phyloP scores from a whole-genome alignment of 2,329 filamentous ascomycete genomes.

The Zymoseptoria crescenta region DNA sequence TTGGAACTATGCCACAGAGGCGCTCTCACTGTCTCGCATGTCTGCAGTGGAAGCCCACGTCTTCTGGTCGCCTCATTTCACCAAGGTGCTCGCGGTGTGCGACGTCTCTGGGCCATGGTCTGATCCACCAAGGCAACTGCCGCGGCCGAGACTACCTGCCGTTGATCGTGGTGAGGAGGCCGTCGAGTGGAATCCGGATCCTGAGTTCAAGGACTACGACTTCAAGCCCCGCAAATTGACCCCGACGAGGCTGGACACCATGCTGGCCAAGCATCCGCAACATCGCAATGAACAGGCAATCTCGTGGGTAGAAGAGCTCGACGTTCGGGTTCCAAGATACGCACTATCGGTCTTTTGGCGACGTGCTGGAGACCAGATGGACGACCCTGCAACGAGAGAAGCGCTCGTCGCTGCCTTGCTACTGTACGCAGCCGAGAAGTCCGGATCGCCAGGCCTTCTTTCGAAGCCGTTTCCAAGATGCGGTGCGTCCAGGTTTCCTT shows the following conservation, averaged over 20 bases:
- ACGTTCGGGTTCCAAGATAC: background rate
- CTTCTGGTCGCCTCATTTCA: constrained; percentile 24
- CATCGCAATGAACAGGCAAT: background rate
- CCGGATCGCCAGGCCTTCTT: constrained; percentile 18
- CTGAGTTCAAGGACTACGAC: background rate
- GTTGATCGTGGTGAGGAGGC: constrained; percentile 5
- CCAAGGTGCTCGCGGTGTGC: constrained; percentile 3
- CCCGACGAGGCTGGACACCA: constrained; percentile 8
- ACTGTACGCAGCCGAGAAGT: constrained; percentile 25
- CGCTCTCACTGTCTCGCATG: constrained; percentile 25
- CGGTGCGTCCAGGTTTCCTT: constrained; percentile 26
- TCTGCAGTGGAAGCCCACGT: constrained; percentile 23
- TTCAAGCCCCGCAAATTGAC: constrained; percentile 13
- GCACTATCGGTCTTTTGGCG: constrained; percentile 3
- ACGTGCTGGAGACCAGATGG: background rate
- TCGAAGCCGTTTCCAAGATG: constrained; percentile 22
- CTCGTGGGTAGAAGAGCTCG: background rate
- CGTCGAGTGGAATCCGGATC: constrained; percentile 20
- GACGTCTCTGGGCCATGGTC: constrained; percentile 7
- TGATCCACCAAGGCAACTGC: background rate
- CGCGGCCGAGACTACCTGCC: constrained; percentile 3
- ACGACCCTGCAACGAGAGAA: constrained; percentile 21
- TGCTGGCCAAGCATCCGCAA: constrained; percentile 1
- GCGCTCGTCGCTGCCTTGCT: constrained; percentile 29
- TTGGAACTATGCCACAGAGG: constrained; percentile 26